Evolutionary conservation across 2,329 filamentous ascomycete genomes (phyloP).

Genomic region (Fusarium sp.): DNA sequence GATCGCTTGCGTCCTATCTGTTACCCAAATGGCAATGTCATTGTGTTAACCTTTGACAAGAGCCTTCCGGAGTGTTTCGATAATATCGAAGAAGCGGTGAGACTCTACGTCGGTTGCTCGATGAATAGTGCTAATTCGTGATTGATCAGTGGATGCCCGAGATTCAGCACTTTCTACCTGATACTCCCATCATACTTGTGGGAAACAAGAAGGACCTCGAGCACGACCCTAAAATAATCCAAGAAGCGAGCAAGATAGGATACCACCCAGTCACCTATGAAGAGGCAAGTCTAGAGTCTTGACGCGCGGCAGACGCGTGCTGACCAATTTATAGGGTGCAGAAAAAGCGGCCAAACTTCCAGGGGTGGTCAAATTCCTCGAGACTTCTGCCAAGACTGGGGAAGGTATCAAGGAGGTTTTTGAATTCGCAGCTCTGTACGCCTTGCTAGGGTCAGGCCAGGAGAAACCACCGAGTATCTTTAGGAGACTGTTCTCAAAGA

Average conservation of each 20-base stretch:
- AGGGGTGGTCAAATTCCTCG: background rate
- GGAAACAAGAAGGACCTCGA: conserved; percentile 1
- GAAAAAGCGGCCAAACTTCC: background rate
- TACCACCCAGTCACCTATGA: background rate
- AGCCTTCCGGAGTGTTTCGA: background rate
- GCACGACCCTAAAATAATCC: background rate
- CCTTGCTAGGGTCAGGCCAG: background rate
- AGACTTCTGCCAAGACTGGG: background rate
- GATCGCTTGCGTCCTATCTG: background rate
- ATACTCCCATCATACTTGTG: background rate
- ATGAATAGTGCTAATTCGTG: background rate
- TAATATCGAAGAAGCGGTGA: background rate
- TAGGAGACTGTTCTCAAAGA: background rate
- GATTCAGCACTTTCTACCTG: background rate
- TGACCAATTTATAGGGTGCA: background rate
- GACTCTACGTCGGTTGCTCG: background rate
- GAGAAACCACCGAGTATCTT: background rate
- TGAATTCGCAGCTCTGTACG: background rate
- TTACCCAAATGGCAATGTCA: background rate
- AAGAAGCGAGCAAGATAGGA: background rate
- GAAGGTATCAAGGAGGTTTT: background rate
- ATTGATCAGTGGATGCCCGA: background rate
- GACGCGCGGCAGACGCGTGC: too few relatives aligned
- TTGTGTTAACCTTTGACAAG: background rate
- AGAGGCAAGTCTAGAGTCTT: background rate